Conservation (phyloP, 306 rosid species). For the Citrullus amarus region DNA sequence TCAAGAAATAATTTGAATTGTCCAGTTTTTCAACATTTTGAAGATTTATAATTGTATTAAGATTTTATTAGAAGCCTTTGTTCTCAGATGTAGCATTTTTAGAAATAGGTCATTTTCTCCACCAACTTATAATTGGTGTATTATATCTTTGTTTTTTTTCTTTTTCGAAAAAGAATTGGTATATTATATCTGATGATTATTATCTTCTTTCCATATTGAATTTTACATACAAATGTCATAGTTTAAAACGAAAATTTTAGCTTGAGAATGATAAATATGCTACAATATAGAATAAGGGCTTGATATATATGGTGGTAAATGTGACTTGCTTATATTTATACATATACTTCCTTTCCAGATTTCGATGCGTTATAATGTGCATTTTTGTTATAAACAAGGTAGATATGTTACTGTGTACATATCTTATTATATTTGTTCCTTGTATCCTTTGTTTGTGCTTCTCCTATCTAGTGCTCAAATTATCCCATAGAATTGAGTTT, state of each 20-base stretch:
- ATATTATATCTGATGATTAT: background rate
- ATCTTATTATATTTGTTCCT: background rate
- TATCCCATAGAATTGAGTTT: background rate
- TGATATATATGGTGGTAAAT: background rate
- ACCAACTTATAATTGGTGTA: background rate
- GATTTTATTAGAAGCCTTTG: background rate
- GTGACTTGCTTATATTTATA: background rate
- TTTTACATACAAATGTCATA: background rate
- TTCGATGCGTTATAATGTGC: background rate
- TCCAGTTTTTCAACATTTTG: background rate
- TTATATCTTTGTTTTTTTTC: background rate
- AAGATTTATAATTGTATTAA: background rate
- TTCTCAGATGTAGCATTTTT: background rate
- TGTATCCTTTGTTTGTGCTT: background rate
- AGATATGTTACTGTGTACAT: background rate
- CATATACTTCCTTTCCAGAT: background rate
- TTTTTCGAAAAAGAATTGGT: background rate
- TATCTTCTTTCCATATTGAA: background rate
- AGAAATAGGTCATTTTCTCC: background rate
- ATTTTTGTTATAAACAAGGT: background rate
- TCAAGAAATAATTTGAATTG: background rate
- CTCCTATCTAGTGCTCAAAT: background rate
- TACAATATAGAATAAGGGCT: background rate
- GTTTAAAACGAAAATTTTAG: background rate
- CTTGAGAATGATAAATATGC: background rate